Evolutionary conservation across 164 flowering plant genomes (phyloP).

Genomic region (Nymphaea thermarum): DNA sequence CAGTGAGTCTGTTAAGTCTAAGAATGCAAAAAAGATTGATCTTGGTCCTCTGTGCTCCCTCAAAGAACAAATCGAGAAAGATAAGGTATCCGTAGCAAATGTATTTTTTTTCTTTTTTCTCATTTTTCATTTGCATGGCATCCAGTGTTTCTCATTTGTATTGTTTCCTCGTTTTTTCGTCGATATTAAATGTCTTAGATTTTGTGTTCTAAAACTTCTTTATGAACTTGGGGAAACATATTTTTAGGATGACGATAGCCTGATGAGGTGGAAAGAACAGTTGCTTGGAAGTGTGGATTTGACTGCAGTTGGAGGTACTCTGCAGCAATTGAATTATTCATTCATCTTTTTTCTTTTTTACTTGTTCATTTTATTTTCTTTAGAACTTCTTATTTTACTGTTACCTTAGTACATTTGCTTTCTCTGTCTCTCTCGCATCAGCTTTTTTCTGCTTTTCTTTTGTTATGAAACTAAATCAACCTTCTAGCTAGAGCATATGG

Average conservation of each 20-base stretch:
- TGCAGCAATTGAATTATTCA: background rate
- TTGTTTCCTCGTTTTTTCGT: background rate
- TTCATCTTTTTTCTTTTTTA: background rate
- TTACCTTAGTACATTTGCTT: no score
- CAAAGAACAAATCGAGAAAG: constrained; percentile 44
- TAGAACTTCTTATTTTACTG: no score
- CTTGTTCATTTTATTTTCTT: no score
- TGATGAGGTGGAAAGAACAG: constrained; percentile 46
- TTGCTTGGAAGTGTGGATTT: constrained; percentile 42
- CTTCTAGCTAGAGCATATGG: background rate
- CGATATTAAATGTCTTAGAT: no score
- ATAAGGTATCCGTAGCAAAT: constrained; percentile 20
- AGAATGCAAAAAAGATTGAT: constrained; percentile 6
- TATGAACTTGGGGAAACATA: background rate
- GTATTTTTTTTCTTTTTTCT: background rate
- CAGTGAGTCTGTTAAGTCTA: background rate
- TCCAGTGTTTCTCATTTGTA: background rate
- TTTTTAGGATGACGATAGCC: constrained; percentile 33
- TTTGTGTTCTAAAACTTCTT: background rate
- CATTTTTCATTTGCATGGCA: background rate
- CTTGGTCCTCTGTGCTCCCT: constrained; percentile 36
- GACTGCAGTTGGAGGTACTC: constrained; percentile 30
- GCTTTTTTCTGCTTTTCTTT: background rate
- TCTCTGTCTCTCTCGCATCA: no score
- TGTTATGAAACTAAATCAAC: background rate